Conservation (phyloP, 306 rosid species). For the Purshia tridentata region DNA sequence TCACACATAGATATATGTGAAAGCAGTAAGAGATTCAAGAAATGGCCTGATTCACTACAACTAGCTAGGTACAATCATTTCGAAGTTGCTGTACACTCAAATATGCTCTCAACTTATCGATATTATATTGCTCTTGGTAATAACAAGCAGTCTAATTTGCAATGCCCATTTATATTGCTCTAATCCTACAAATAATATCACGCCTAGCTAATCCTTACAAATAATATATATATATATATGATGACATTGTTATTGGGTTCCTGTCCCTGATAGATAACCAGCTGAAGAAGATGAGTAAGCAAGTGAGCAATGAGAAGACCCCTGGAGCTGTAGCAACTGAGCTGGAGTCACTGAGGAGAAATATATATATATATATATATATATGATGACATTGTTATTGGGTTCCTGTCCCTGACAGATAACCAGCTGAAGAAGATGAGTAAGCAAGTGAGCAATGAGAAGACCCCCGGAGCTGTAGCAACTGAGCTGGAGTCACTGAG, state of each 20-base stretch:
- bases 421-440: constrained; percentile 52
- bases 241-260: constrained; percentile 31
- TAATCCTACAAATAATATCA: constrained; percentile 20
- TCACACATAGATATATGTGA: neutral
- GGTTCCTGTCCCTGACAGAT: constrained; percentile 40
- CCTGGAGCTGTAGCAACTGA: constrained; percentile 58
- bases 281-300: constrained; percentile 62
- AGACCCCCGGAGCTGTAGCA: constrained; percentile 55
- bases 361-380: no score
- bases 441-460: constrained; percentile 66
- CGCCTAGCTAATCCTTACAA: constrained; percentile 18
- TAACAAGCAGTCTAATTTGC: constrained; percentile 1
- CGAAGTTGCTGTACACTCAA: constrained; percentile 14
- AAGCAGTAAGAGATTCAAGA: neutral
- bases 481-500: constrained; percentile 53
- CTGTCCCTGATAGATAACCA: constrained; percentile 37
- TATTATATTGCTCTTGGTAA: neutral
- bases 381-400: constrained; percentile 25
- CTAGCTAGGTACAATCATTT: constrained; percentile 3
- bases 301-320: constrained; percentile 59
- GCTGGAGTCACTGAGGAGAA: constrained; percentile 50
- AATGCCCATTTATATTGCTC: constrained; percentile 20
- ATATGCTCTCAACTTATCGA: neutral
- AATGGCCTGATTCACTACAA: neutral
- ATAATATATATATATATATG: neutral